Conservation (phyloP, 495 filamentous ascomycete genomes). For the Penicillium salamii region DNA sequence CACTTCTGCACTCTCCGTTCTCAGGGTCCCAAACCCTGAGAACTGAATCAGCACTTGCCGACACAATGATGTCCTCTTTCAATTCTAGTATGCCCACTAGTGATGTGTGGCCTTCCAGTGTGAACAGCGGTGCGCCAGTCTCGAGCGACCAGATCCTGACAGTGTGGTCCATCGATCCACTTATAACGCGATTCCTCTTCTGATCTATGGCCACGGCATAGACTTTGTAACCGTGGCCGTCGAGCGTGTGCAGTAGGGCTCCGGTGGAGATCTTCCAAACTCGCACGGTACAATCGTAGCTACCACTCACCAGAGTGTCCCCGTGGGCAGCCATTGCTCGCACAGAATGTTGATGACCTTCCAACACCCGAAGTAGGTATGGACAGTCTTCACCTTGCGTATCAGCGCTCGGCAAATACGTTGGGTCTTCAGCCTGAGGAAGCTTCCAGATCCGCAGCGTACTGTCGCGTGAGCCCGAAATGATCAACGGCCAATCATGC, state of each 20-base stretch:
- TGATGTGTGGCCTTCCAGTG: constrained; percentile 86
- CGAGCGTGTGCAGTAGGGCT: constrained; percentile 73
- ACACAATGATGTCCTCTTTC: constrained; percentile 81
- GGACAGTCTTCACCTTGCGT: constrained; percentile 83
- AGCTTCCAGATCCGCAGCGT: constrained; percentile 93
- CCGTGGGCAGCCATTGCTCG: constrained; percentile 92
- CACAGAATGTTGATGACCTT: constrained; percentile 88
- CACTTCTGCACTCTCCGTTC: constrained; percentile 82
- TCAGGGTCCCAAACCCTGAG: constrained; percentile 98
- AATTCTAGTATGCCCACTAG: constrained; percentile 89
- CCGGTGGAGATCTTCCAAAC: constrained; percentile 98
- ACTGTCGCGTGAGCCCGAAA: constrained; percentile 96
- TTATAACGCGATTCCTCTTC: constrained; percentile 89
- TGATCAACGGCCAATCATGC: constrained; percentile 89
- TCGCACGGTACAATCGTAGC: constrained; percentile 91
- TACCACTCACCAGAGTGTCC: constrained; percentile 91
- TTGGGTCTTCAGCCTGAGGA: constrained; percentile 67
- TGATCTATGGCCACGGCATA: constrained; percentile 95
- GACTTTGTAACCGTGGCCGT: constrained; percentile 87
- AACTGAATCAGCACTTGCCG: constrained; percentile 91
- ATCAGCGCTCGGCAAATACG: constrained; percentile 74
- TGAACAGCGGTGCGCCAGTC: constrained; percentile 78
- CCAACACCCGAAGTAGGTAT: constrained; percentile 86
- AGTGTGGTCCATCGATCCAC: constrained; percentile 94
- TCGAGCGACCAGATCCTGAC: constrained; percentile 97